phyloP scores from a whole-genome alignment of 192 early-diverging fungal species.

The Podila epicladia region DNA sequence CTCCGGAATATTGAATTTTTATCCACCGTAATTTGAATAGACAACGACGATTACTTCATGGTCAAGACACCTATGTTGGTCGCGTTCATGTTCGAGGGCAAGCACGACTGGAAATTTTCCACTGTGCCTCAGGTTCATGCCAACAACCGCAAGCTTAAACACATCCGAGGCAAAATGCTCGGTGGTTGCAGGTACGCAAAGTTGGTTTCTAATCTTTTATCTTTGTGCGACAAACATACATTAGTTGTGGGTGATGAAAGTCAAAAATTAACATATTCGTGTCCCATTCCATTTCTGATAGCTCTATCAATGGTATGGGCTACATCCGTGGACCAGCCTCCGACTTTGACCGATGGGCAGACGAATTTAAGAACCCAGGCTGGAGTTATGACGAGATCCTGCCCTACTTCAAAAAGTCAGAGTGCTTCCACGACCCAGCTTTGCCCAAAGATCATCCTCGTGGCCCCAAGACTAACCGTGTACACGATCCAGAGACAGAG shows the following conservation, averaged over 20 bases:
- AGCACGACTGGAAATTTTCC: slow-evolving; percentile 8
- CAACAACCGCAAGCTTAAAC: slow-evolving; percentile 8
- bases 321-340: slow-evolving; percentile 12
- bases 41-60: background rate
- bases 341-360: slow-evolving; percentile 18
- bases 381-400: slow-evolving; percentile 38
- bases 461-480: slow-evolving; percentile 4
- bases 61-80: slow-evolving; percentile 4
- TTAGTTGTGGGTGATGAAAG: background rate
- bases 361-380: slow-evolving; percentile 16
- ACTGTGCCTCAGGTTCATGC: slow-evolving; percentile 21
- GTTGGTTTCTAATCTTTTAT: background rate
- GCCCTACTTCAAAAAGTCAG: slow-evolving; percentile 30
- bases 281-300: background rate
- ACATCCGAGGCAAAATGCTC: slow-evolving; percentile 11
- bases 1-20: background rate
- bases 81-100: background rate
- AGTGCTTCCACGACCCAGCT: background rate
- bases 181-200: slow-evolving; percentile 25
- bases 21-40: background rate
- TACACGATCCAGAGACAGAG: slow-evolving; percentile 11
- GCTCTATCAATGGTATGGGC: slow-evolving; percentile 7
- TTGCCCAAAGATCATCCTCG: background rate
- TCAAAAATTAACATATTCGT: background rate
- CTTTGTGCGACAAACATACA: background rate